phyloP scores from a whole-genome alignment of 495 filamentous ascomycete genomes.

The Tuber calosporum region DNA sequence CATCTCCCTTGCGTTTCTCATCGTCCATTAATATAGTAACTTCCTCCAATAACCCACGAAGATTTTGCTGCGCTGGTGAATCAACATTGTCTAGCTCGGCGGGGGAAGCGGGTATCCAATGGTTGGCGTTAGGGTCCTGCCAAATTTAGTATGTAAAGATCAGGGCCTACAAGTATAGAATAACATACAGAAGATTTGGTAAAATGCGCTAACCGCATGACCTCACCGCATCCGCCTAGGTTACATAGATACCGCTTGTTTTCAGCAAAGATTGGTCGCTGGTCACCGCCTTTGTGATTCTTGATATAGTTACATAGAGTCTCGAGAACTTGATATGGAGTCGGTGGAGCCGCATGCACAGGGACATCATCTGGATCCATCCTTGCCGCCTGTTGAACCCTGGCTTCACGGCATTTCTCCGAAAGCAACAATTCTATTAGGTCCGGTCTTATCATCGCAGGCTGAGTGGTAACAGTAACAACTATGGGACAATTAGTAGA shows the following conservation, averaged over 20 bases:
- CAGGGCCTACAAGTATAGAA: background rate
- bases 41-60: constrained; percentile 36
- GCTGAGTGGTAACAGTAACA: constrained; percentile 32
- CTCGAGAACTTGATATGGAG: constrained; percentile 15
- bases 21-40: constrained; percentile 37
- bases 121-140: constrained; percentile 11
- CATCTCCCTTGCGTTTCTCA: constrained; percentile 8
- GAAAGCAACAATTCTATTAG: constrained; percentile 30
- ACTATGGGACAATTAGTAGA: constrained; percentile 26
- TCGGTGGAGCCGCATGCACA: constrained; percentile 10
- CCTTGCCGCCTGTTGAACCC: constrained; percentile 12
- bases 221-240: constrained; percentile 28
- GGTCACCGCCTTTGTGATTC: constrained; percentile 28
- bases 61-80: constrained; percentile 17
- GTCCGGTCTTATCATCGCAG: constrained; percentile 28
- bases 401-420: constrained; percentile 8
- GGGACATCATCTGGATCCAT: constrained; percentile 10
- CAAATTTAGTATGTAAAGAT: background rate
- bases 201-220: constrained; percentile 30
- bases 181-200: constrained; percentile 1
- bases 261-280: constrained; percentile 25
- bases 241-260: constrained; percentile 26
- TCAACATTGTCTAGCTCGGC: constrained; percentile 16
- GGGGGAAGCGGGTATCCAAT: constrained; percentile 26
- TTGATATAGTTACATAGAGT: constrained; percentile 31